Conservation (phyloP, 2,329 filamentous ascomycete species). For the Aspergillus sp. region DNA sequence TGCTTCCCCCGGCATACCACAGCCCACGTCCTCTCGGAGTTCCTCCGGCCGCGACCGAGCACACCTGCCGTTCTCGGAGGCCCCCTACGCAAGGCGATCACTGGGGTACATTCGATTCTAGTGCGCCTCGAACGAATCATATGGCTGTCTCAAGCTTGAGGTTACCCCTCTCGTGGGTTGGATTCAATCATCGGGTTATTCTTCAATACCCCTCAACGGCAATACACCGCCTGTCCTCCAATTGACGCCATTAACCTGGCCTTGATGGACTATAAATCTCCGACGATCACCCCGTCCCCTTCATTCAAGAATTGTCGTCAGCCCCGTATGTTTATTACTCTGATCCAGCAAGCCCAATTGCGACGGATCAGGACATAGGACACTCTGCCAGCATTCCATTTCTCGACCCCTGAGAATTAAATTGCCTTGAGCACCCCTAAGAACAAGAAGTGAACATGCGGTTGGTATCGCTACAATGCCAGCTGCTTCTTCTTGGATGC, state of each 20-base stretch:
- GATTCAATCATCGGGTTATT: not conserved
- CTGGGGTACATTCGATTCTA: not conserved
- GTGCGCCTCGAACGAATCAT: not conserved
- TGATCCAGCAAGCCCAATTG: not conserved
- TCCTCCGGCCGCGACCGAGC: conserved; percentile 1
- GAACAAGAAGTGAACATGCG: not conserved
- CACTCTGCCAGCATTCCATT: not conserved
- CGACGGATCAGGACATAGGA: not conserved
- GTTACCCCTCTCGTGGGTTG: not conserved
- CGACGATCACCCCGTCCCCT: not conserved
- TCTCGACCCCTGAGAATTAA: not conserved
- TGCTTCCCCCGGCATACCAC: not conserved
- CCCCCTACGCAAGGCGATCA: not conserved
- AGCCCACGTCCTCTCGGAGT: not conserved
- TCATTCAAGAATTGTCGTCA: not conserved
- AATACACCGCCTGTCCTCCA: not conserved
- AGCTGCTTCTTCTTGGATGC: conserved; percentile 8
- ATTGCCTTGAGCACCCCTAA: not conserved
- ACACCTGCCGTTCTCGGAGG: not conserved
- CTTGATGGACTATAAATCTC: not conserved
- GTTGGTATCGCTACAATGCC: not conserved
- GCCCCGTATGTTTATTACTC: not conserved
- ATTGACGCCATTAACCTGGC: not conserved
- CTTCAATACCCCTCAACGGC: not conserved
- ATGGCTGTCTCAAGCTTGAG: not conserved